Conservation (phyloP, 805 yeast species). For the Yarrowia osloensis region DNA sequence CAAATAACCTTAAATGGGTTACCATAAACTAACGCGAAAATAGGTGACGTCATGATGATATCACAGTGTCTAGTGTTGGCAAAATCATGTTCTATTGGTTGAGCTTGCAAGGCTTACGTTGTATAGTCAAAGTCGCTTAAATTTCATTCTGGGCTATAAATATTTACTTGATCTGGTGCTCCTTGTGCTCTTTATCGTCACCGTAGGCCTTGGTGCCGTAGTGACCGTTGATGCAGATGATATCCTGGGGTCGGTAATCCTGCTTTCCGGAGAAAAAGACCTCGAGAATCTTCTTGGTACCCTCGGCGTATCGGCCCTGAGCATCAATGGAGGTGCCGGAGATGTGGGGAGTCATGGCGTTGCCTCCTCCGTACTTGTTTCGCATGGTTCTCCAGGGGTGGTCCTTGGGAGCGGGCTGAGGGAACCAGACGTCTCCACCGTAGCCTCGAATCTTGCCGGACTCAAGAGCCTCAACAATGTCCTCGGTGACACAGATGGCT, state of each 20-base stretch:
- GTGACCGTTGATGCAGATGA: constrained; percentile 69
- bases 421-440: constrained; percentile 69
- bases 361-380: constrained; percentile 69
- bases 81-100: too few species aligned
- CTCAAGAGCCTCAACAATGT: constrained; percentile 50
- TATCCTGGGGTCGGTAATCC: constrained; percentile 72
- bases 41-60: too few species aligned
- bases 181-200: constrained; percentile 27
- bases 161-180: background rate
- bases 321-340: constrained; percentile 82
- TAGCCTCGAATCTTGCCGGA: constrained; percentile 54
- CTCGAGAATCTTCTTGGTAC: constrained; percentile 64
- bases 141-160: too few species aligned
- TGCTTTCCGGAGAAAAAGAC: constrained; percentile 61
- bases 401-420: constrained; percentile 77
- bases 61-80: too few species aligned
- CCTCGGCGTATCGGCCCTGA: constrained; percentile 70
- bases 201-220: constrained; percentile 79
- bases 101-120: too few species aligned
- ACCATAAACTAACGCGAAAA: too few species aligned
- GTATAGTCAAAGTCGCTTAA: too few species aligned
- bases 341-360: constrained; percentile 83
- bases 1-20: too few species aligned
- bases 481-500: constrained; percentile 50
- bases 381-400: constrained; percentile 77